phyloP scores from a whole-genome alignment of 2,329 filamentous ascomycete genomes.

The Fusarium ramigenum region DNA sequence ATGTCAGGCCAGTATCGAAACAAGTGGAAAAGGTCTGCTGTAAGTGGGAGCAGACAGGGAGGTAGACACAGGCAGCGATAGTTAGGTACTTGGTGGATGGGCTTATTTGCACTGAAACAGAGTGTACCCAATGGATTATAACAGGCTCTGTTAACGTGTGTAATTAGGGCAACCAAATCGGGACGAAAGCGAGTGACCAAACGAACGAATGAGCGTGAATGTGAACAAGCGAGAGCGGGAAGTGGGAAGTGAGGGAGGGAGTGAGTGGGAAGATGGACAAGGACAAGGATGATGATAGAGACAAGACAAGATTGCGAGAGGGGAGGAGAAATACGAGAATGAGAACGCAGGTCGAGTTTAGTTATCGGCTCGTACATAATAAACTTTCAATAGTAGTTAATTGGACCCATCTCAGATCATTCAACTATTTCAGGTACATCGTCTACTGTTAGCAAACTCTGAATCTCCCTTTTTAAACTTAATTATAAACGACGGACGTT shows the following conservation, averaged over 20 bases:
- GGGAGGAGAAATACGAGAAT: constrained; percentile 18
- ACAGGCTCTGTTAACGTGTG: neutral
- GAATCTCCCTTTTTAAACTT: neutral
- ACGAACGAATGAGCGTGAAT: neutral
- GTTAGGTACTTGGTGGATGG: neutral
- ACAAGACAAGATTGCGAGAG: constrained; percentile 1
- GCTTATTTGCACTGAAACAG: constrained; percentile 17
- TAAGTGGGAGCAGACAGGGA: constrained; percentile 3
- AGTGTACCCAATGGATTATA: constrained; percentile 6
- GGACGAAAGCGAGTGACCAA: constrained; percentile 23
- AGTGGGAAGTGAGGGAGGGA: neutral
- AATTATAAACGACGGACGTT: neutral
- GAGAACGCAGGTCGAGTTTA: neutral
- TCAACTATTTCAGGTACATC: neutral
- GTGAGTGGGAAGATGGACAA: constrained; percentile 5
- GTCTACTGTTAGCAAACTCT: neutral
- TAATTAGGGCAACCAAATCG: neutral
- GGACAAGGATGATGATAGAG: constrained; percentile 26
- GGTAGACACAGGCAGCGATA: neutral
- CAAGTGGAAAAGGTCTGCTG: constrained; percentile 4
- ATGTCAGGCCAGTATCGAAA: constrained; percentile 14
- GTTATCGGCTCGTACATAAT: neutral
- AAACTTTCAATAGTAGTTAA: neutral
- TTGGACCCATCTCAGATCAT: neutral
- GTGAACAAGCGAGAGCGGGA: neutral